Conservation (phyloP, 73 alveolate genomes). For the Tetrahymena elliotti region DNA sequence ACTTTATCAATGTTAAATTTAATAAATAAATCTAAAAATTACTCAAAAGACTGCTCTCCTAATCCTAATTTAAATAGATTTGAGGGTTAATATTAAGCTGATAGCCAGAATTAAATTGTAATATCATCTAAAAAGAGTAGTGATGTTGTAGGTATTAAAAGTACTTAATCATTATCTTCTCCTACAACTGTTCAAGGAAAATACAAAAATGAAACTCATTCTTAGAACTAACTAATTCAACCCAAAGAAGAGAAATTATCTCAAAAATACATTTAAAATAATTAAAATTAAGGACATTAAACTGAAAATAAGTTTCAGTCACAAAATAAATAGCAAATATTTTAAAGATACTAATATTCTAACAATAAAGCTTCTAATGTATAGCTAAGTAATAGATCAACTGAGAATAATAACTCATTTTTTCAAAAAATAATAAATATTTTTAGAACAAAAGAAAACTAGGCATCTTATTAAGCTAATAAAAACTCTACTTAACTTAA, state of each 20-base stretch:
- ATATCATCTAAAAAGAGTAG: background rate
- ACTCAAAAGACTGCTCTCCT: background rate
- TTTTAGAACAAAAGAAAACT: background rate
- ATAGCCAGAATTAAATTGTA: background rate
- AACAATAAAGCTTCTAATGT: background rate
- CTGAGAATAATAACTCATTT: background rate
- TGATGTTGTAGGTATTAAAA: background rate
- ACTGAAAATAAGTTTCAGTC: background rate
- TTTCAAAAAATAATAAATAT: background rate
- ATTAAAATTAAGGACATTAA: background rate
- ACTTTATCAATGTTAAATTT: background rate
- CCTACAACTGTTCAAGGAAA: background rate
- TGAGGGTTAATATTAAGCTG: background rate
- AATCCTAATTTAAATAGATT: background rate
- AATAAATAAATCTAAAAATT: background rate
- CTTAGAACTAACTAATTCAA: background rate
- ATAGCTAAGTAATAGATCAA: background rate
- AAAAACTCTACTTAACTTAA: background rate
- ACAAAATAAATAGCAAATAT: background rate
- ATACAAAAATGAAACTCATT: background rate
- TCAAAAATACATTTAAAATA: too few relatives aligned
- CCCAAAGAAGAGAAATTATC: background rate
- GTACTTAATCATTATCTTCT: background rate
- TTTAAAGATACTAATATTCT: too few relatives aligned
- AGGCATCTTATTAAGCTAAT: background rate